Evolutionary conservation across 75 land plant genomes (phyloP).

Genomic region (Larix kaempferi): DNA sequence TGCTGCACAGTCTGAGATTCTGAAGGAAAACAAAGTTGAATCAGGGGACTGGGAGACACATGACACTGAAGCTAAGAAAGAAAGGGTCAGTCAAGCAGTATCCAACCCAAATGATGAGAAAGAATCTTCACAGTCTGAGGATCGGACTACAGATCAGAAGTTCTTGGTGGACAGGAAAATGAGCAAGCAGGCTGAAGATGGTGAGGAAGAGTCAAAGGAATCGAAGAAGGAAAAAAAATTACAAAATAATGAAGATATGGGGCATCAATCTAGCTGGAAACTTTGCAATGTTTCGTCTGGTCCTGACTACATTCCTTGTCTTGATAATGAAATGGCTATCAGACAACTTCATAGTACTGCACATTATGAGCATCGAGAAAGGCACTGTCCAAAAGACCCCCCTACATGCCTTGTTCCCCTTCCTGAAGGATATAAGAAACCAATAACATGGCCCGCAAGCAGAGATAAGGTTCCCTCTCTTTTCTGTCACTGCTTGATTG

Average conservation of each 20-base stretch:
- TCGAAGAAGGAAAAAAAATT: constrained; percentile 8
- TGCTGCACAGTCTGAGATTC: constrained; percentile 22
- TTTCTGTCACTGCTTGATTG: background rate
- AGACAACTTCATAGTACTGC: constrained; percentile 15
- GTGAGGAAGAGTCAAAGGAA: constrained; percentile 7
- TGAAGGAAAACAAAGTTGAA: constrained; percentile 35
- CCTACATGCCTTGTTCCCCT: constrained; percentile 64
- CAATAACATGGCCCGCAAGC: constrained; percentile 65
- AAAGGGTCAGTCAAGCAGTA: constrained; percentile 36
- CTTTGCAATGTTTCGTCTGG: constrained; percentile 71
- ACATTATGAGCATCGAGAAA: constrained; percentile 66
- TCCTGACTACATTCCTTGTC: constrained; percentile 71
- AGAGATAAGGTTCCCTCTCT: constrained; percentile 37
- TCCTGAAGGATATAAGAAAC: constrained; percentile 49
- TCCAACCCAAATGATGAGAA: background rate
- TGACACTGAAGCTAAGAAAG: constrained; percentile 45
- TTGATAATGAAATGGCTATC: constrained; percentile 60
- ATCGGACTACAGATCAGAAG: background rate
- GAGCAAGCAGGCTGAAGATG: background rate
- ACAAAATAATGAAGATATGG: background rate
- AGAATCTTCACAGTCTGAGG: background rate
- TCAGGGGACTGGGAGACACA: constrained; percentile 59
- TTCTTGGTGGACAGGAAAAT: background rate
- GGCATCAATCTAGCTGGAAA: constrained; percentile 53
- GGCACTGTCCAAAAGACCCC: constrained; percentile 62